These are phyloP conservation scores for Hondaea fermentalgiana DNA, from an alignment of 108 stramenopile genomes.

Conservation along the genomic window DNA sequence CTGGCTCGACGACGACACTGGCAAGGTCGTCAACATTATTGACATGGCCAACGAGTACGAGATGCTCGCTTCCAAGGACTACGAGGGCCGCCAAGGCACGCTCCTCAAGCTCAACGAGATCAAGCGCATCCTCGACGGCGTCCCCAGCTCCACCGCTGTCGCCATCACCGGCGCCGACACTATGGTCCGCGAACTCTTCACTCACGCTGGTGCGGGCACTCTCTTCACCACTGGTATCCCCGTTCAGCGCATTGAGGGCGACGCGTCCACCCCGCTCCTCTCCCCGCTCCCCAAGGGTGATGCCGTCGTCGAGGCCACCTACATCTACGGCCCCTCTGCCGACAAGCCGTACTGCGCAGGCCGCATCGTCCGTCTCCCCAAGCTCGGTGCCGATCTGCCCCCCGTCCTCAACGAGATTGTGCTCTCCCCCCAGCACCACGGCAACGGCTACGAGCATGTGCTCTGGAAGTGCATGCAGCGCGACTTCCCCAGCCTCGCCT, in stretches of 20 bases:
- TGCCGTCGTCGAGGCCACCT: background rate
- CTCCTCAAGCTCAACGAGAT: constrained; percentile 21
- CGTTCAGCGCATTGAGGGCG: background rate
- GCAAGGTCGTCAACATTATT: background rate
- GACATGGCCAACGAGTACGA: constrained; percentile 3
- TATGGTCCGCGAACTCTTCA: background rate
- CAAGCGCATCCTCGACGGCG: background rate
- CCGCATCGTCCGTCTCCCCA: background rate
- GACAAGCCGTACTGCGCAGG: background rate
- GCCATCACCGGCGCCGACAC: background rate
- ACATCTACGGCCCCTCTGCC: background rate
- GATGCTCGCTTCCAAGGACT: background rate
- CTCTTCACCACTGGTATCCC: background rate
- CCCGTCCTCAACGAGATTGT: background rate
- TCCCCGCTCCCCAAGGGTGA: background rate
- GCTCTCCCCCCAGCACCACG: background rate
- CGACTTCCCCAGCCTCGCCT: background rate
- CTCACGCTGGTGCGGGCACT: background rate
- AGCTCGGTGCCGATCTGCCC: background rate
- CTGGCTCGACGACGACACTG: background rate
- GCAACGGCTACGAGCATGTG: background rate
- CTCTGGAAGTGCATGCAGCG: background rate
- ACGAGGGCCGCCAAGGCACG: constrained; percentile 20
- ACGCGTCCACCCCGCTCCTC: background rate
- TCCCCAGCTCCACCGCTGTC: background rate